Evolutionary conservation across 2,329 filamentous ascomycete genomes (phyloP).

Genomic region (Aspergillus pseudoviridinutans): DNA sequence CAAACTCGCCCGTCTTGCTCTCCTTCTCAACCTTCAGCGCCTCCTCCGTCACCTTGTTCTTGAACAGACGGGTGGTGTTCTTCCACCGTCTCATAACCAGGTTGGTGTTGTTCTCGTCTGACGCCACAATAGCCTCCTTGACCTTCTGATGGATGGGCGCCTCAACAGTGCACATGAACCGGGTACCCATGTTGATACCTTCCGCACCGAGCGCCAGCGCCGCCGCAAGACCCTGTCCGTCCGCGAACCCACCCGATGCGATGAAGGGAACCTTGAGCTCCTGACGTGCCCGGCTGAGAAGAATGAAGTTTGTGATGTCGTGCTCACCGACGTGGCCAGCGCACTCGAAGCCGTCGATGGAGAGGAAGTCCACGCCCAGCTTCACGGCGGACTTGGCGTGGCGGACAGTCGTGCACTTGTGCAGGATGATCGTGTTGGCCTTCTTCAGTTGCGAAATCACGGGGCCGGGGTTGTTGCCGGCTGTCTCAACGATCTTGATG

Average conservation of each 20-base stretch:
- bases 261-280: slow-evolving; percentile 85
- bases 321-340: slow-evolving; percentile 62
- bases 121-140: slow-evolving; percentile 86
- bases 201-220: slow-evolving; percentile 85
- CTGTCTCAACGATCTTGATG: slow-evolving; percentile 85
- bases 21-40: slow-evolving; percentile 79
- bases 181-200: slow-evolving; percentile 97
- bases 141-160: slow-evolving; percentile 89
- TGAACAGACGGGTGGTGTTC: slow-evolving; percentile 85
- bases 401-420: slow-evolving; percentile 96
- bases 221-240: slow-evolving; percentile 87
- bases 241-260: slow-evolving; percentile 90
- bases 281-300: slow-evolving; percentile 81
- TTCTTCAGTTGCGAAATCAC: slow-evolving; percentile 86
- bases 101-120: slow-evolving; percentile 86
- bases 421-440: slow-evolving; percentile 72
- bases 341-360: slow-evolving; percentile 97
- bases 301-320: slow-evolving; percentile 54
- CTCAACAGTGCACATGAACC: slow-evolving; percentile 95
- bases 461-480: slow-evolving; percentile 83
- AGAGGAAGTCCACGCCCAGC: slow-evolving; percentile 92
- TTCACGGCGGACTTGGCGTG: slow-evolving; percentile 90
- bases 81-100: slow-evolving; percentile 85
- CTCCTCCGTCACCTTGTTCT: slow-evolving; percentile 80
- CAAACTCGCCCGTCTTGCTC: slow-evolving; percentile 80